phyloP scores from a whole-genome alignment of 306 rosid genomes.

The Cucurbita maxima region DNA sequence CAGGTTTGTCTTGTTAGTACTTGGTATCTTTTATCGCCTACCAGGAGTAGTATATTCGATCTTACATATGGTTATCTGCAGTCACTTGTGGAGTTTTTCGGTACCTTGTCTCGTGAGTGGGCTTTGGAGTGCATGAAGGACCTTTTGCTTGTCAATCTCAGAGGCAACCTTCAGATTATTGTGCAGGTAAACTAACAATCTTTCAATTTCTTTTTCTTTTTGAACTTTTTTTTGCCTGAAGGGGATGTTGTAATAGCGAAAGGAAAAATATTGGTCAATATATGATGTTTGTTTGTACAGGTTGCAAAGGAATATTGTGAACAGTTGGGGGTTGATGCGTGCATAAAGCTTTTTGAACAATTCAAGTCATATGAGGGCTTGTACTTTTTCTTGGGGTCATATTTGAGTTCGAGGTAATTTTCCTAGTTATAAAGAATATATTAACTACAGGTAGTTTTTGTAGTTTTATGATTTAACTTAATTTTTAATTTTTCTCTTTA shows the following conservation, averaged over 20 bases:
- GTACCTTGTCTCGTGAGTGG: slow-evolving; percentile 91
- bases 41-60: slow-evolving; percentile 4
- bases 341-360: slow-evolving; percentile 96
- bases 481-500: not conserved
- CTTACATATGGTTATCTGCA: slow-evolving; percentile 24
- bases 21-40: slow-evolving; percentile 6
- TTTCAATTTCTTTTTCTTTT: not conserved
- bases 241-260: not conserved
- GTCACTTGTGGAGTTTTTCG: slow-evolving; percentile 96
- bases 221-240: not conserved
- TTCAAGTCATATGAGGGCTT: slow-evolving; percentile 93
- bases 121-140: slow-evolving; percentile 99
- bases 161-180: slow-evolving; percentile 96
- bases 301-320: slow-evolving; percentile 97
- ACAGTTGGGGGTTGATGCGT: slow-evolving; percentile 81
- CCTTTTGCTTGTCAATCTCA: slow-evolving; percentile 85
- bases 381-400: slow-evolving; percentile 94
- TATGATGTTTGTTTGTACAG: slow-evolving; percentile 24
- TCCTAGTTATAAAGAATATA: not conserved
- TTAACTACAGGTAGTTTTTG: slow-evolving; percentile 3
- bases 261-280: not conserved
- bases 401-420: slow-evolving; percentile 84
- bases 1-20: slow-evolving; percentile 46
- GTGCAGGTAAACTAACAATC: slow-evolving; percentile 50
- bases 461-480: not conserved